Evolutionary conservation across 2,329 filamentous ascomycete species (phyloP).

Genomic region (Paraphoma chrysanthemicola): DNA sequence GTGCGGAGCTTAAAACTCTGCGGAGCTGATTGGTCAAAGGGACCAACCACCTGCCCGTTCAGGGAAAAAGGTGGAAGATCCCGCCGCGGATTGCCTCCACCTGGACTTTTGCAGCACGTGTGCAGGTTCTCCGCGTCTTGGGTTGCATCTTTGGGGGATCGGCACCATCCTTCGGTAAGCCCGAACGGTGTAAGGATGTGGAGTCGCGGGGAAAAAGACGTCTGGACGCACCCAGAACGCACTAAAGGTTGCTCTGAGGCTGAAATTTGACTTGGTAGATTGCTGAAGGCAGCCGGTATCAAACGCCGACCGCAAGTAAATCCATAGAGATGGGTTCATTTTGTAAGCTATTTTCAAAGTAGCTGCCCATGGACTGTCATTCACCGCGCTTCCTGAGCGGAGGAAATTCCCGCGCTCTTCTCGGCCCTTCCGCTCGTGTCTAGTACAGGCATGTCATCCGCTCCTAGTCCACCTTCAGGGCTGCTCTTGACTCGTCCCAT

Average conservation of each 20-base stretch:
- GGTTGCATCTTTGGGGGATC: not conserved
- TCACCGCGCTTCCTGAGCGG: not conserved
- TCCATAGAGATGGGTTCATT: not conserved
- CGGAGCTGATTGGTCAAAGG: slow-evolving; percentile 15
- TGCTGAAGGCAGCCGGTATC: not conserved
- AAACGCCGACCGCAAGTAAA: not conserved
- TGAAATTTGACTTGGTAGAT: not conserved
- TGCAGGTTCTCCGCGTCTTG: not conserved
- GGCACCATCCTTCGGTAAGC: not conserved
- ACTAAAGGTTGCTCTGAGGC: not conserved
- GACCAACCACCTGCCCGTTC: slow-evolving; percentile 18
- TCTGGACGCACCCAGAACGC: not conserved
- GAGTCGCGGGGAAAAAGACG: not conserved
- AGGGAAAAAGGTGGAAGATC: slow-evolving; percentile 1
- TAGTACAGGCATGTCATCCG: slow-evolving; percentile 9
- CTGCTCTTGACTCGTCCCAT: slow-evolving; percentile 21
- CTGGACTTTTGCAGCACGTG: not conserved
- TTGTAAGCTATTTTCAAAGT: not conserved
- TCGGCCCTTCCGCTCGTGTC: not conserved
- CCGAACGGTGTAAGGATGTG: not conserved
- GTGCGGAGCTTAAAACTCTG: slow-evolving; percentile 20
- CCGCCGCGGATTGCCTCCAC: not conserved
- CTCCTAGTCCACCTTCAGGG: not conserved
- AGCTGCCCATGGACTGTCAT: not conserved
- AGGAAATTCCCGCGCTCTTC: not conserved